These are phyloP conservation scores for Hyparrhenia diplandra DNA, from an alignment of 176 grass and related monocot genomes.

Conservation along the genomic window DNA sequence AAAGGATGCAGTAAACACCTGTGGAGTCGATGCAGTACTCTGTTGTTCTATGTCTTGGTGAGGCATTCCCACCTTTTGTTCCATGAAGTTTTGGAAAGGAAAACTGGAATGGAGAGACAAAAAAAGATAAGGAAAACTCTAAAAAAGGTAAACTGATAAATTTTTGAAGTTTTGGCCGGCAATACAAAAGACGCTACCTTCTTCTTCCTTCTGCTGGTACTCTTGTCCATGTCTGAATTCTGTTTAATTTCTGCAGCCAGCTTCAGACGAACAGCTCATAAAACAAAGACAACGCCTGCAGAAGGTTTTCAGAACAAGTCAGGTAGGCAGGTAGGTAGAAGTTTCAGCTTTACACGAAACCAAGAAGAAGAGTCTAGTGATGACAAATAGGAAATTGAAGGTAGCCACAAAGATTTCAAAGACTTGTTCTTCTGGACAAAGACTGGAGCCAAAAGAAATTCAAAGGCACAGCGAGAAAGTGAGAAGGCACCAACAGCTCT, in stretches of 20 bases:
- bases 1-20: conserved; percentile 22
- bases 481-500: neutral
- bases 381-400: neutral
- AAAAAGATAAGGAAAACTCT: no score
- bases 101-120: no score
- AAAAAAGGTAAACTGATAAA: neutral
- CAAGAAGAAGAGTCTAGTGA: neutral
- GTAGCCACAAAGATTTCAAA: neutral
- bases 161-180: neutral
- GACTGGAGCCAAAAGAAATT: neutral
- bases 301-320: conserved; percentile 16
- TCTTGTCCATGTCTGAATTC: conserved; percentile 28
- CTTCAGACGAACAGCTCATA: neutral
- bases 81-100: no score
- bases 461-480: neutral
- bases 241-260: neutral
- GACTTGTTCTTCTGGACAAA: conserved; percentile 17
- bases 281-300: neutral
- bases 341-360: conserved; percentile 5
- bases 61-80: neutral
- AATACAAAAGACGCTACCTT: conserved; percentile 27
- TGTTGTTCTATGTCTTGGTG: neutral
- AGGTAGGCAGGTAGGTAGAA: neutral
- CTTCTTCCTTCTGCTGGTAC: conserved; percentile 35
- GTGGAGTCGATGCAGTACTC: neutral